phyloP scores from a whole-genome alignment of 208 protist species.

The Blastocrithidia nonstop region DNA sequence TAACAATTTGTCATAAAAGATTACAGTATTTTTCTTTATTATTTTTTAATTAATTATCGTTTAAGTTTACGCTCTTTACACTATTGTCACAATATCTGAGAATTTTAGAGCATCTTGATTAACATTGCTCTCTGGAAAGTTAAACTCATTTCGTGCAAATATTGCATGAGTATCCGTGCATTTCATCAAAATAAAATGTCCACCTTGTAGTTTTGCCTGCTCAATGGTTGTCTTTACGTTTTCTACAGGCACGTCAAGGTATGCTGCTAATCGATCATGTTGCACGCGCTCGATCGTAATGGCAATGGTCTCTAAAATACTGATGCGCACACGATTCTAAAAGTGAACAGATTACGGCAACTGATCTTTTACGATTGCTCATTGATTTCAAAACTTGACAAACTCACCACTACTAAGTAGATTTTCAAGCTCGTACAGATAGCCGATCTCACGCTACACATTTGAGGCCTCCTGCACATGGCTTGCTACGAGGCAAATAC shows the following conservation, averaged over 20 bases:
- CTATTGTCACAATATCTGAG: slow-evolving; percentile 18
- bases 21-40: neutral
- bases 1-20: neutral
- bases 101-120: slow-evolving; percentile 51
- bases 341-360: slow-evolving; percentile 65
- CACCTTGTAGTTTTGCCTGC: slow-evolving; percentile 43
- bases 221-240: slow-evolving; percentile 33
- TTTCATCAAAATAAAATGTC: slow-evolving; percentile 25
- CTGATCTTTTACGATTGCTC: slow-evolving; percentile 38
- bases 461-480: slow-evolving; percentile 62
- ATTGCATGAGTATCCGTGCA: slow-evolving; percentile 23
- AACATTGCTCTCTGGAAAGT: slow-evolving; percentile 39
- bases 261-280: slow-evolving; percentile 21
- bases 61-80: neutral
- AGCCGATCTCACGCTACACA: slow-evolving; percentile 62
- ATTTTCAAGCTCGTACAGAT: slow-evolving; percentile 83
- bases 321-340: slow-evolving; percentile 52
- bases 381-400: slow-evolving; percentile 64
- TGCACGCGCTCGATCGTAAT: slow-evolving; percentile 49
- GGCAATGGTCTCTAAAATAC: slow-evolving; percentile 57
- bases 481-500: slow-evolving; percentile 69
- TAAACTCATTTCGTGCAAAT: slow-evolving; percentile 55
- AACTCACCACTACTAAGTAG: slow-evolving; percentile 70
- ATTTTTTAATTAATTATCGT: neutral
- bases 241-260: slow-evolving; percentile 31